phyloP scores from a whole-genome alignment of 805 yeast species.

The Schwanniomyces occidentalis region DNA sequence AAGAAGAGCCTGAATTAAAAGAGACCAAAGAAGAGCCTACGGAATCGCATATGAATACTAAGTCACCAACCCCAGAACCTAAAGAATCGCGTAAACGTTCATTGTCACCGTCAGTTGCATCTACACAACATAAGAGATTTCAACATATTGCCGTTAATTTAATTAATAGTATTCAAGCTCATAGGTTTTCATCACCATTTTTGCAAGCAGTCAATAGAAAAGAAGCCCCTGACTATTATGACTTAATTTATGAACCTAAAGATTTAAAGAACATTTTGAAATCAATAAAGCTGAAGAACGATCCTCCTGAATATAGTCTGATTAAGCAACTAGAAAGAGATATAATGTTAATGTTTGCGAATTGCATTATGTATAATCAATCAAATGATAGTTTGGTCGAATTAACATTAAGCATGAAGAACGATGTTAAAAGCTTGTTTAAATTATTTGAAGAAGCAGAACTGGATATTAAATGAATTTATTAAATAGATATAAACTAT shows the following conservation, averaged over 20 bases:
- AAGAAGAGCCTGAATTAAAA: not conserved
- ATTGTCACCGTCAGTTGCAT: constrained; percentile 17
- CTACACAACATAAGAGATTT: constrained; percentile 50
- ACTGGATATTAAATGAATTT: constrained; percentile 13
- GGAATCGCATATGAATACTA: not conserved
- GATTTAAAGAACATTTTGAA: constrained; percentile 66
- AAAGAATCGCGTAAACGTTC: constrained; percentile 12
- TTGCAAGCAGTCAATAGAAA: constrained; percentile 64
- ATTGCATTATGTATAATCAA: constrained; percentile 80
- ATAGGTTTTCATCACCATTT: constrained; percentile 73
- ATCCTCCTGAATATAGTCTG: constrained; percentile 45
- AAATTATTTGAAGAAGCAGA: constrained; percentile 61
- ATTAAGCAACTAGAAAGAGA: constrained; percentile 67
- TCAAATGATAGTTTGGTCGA: constrained; percentile 59
- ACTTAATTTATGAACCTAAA: constrained; percentile 60
- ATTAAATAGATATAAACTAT: too few species aligned
- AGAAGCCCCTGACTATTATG: constrained; percentile 70
- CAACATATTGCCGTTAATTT: constrained; percentile 62
- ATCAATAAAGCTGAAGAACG: constrained; percentile 47
- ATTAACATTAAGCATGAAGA: constrained; percentile 70
- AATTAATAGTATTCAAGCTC: constrained; percentile 63
- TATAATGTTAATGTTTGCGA: constrained; percentile 75
- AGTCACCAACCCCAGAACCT: not conserved
- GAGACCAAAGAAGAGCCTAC: not conserved
- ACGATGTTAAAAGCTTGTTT: constrained; percentile 58